Conservation (phyloP, 2,329 filamentous ascomycete genomes). For the Arthrobotrys pseudoclavata region DNA sequence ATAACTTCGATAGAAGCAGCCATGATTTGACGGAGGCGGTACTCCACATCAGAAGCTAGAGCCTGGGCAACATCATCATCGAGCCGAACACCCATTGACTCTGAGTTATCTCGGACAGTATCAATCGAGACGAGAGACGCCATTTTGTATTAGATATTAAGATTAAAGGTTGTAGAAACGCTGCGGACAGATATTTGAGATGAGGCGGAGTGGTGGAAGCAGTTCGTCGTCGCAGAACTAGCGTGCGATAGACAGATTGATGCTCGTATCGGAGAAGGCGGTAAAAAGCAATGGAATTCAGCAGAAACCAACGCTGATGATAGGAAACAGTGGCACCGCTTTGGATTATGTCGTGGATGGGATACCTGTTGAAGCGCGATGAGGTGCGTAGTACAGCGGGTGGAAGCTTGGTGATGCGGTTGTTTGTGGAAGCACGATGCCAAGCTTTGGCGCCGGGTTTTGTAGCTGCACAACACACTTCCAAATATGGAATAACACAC, state of each 20-base stretch:
- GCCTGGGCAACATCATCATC: slow-evolving; percentile 88
- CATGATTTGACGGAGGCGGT: slow-evolving; percentile 90
- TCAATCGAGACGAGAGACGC: slow-evolving; percentile 68
- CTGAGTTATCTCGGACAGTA: slow-evolving; percentile 94
- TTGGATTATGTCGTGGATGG: neutral
- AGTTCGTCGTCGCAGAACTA: slow-evolving; percentile 22
- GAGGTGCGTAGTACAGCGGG: neutral
- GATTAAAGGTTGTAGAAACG: neutral
- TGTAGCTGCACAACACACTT: slow-evolving; percentile 20
- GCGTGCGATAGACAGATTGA: slow-evolving; percentile 22
- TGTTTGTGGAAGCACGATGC: neutral
- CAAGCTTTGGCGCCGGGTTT: slow-evolving; percentile 26
- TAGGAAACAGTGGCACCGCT: neutral
- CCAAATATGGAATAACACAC: slow-evolving; percentile 15
- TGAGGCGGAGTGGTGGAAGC: slow-evolving; percentile 1
- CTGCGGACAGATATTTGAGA: neutral
- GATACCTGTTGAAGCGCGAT: neutral
- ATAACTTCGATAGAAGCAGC: slow-evolving; percentile 96
- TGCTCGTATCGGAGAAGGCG: neutral
- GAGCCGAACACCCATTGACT: slow-evolving; percentile 90
- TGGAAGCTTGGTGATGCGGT: neutral
- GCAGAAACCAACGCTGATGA: neutral
- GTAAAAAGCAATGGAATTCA: neutral
- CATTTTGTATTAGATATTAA: slow-evolving; percentile 34
- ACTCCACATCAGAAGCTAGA: slow-evolving; percentile 94